Base-by-base conservation (phyloP, 2,329 filamentous ascomycete species). In the Diaporthe humulicola region DNA sequence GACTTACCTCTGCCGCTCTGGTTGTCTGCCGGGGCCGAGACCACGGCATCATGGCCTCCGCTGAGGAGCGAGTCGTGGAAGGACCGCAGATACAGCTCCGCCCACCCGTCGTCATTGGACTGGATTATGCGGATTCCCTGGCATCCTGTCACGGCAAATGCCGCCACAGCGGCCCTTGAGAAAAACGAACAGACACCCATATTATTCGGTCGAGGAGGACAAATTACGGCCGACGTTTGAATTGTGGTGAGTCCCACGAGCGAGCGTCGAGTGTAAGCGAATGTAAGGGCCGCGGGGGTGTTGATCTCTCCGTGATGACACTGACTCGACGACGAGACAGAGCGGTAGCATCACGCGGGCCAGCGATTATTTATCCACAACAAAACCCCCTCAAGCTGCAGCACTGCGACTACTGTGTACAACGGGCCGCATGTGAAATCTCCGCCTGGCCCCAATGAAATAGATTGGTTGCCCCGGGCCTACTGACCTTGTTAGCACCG, bases 81-180 rank as follows among this genome's bases (percentile, higher is more conserved):
- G 0, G 87, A 86, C 22, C 93, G 89, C 67, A 92, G 84, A 79
- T 94, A 93, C 54, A 88, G 87, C 83, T 94, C 93, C 7, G 92
- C 91, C 93, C 93, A 94, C 45, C 93, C 93, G 80, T 94, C 93
- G 77, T 94, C 93, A 82, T 94, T 94, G 77, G 89, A 88, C 73
- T 92, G 90, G 71, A 94, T 80, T 79, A 93, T 90, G 77, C 90
- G 71, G 33, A 71, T 50, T 3, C 58, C 74, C 54, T 72, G 52
- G 54, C 58, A 52, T 25, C 36, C 69, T 36, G 58, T 52, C 28
- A 70, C 73, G 3, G 61, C 60, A 48, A 76, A 48, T 28, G 73
- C 73, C 57, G 30, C 33, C 30, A 72, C 60, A 36, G 61, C 71
- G 25, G 74, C 72, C 30, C 58, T 52, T 38, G 67, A 69, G 45